phyloP scores from a whole-genome alignment of 2,329 filamentous ascomycete species.

The Sarocladiaceae sp. region DNA sequence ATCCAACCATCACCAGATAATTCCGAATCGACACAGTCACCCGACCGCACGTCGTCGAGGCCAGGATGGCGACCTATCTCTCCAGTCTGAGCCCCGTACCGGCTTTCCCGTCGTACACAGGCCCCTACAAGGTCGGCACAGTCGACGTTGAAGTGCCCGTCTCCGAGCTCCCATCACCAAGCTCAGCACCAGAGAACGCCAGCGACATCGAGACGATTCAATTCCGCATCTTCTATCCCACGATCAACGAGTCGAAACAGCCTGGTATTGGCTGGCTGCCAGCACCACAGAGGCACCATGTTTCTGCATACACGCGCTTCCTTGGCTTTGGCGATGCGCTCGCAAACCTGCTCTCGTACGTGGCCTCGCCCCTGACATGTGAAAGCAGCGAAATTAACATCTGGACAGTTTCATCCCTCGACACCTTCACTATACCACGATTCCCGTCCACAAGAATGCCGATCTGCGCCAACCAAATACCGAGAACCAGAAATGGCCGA shows the following conservation, averaged over 20 bases:
- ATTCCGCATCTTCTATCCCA: slow-evolving; percentile 81
- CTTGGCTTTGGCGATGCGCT: slow-evolving; percentile 59
- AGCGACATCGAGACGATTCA: slow-evolving; percentile 66
- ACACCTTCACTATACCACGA: slow-evolving; percentile 67
- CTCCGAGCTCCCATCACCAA: slow-evolving; percentile 50
- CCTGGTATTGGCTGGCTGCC: slow-evolving; percentile 73
- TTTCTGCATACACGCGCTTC: slow-evolving; percentile 74
- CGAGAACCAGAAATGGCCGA: slow-evolving; percentile 62
- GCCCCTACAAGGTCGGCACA: slow-evolving; percentile 74
- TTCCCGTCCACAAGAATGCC: slow-evolving; percentile 71
- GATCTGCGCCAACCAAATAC: slow-evolving; percentile 49
- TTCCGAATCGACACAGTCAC: not conserved
- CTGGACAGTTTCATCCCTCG: slow-evolving; percentile 58
- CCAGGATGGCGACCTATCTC: slow-evolving; percentile 28
- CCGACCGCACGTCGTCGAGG: not conserved
- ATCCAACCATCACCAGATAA: not conserved
- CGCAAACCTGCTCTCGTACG: slow-evolving; percentile 57
- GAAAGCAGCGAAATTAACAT: too few relatives aligned
- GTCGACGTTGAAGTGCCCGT: slow-evolving; percentile 77
- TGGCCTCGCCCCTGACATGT: too few relatives aligned
- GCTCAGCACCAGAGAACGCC: slow-evolving; percentile 48
- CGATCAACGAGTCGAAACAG: slow-evolving; percentile 45
- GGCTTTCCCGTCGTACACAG: slow-evolving; percentile 69
- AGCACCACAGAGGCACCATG: slow-evolving; percentile 67
- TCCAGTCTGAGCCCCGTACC: slow-evolving; percentile 64